Base-by-base conservation (phyloP, 306 rosid genomes). In the Sechiopsis laciniata region DNA sequence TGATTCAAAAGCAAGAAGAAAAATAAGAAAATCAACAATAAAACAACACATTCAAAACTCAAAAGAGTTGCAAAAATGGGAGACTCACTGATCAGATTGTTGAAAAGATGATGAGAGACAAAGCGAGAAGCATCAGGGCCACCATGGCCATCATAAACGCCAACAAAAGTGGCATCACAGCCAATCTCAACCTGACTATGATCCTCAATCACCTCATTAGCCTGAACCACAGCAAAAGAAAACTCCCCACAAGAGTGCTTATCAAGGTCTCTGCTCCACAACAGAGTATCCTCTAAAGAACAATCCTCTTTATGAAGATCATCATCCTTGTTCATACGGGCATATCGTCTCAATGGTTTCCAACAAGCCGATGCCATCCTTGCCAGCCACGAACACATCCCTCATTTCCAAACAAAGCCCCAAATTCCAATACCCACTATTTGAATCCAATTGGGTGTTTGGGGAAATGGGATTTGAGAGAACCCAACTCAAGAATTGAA, bases 341-440 rank as follows among this genome's bases (percentile, higher is more conserved):
- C 97, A 86, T 91, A 89, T 53, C 84, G 75, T 75, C 91, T 80
- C 74, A 89, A 87, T n/a, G 94, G 94, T 80, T 81, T 86, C 96
- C 90, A 88, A 84, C 96, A 91, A 52, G 88, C 85, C 55, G 90
- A 83, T 59, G 85, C 88, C 72, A 88, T 78, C 88, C 91, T 89
- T 89, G 90, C 91, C 85, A 91, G 75, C 97, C 96, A 87, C 91
- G 94, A 88, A 85, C 89, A 88, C 97, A 92, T 92, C 95, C 96
- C 96, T 88, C 97, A 92, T 92, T 89, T 89, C 92, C 91, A 7
- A 32, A 32, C 37, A 32, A 32, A 32, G 37, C 37, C 37, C 37
- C 37, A 32, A 32, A 1, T 32, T 32, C 37, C 81, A 46, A 75
- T 50, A 22, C 74, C 40, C 48, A 64, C 10, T 53, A 32, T 29